phyloP scores from a whole-genome alignment of 306 rosid genomes.

The Casuarina glauca region DNA sequence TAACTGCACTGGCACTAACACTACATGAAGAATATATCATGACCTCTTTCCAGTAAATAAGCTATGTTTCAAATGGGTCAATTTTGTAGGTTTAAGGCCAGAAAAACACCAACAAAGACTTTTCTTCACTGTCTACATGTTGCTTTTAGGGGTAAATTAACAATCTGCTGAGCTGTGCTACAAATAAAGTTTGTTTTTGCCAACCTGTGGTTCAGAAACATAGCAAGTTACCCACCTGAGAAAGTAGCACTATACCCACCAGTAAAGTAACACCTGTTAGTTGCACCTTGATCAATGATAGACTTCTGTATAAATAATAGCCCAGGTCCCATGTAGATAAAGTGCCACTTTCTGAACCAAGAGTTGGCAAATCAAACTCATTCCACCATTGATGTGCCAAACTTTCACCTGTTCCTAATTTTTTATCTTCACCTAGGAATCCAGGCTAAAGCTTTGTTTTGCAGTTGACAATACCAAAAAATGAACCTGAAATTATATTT shows the following conservation, averaged over 20 bases:
- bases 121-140: constrained; percentile 7
- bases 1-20: constrained; percentile 4
- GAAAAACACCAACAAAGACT: constrained; percentile 20
- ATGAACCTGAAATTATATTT: neutral
- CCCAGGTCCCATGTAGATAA: no score
- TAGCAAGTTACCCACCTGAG: neutral
- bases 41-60: neutral
- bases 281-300: neutral
- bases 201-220: no score
- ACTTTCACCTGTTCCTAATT: neutral
- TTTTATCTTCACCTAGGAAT: constrained; percentile 22
- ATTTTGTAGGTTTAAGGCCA: constrained; percentile 19
- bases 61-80: neutral
- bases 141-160: no score
- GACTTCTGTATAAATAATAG: no score
- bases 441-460: constrained; percentile 13
- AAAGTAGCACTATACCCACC: neutral
- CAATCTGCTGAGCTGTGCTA: neutral
- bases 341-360: no score
- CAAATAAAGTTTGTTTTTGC: neutral
- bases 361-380: no score
- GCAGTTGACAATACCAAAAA: neutral
- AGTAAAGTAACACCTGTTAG: neutral
- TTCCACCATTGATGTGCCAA: no score
- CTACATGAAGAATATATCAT: neutral